These are phyloP conservation scores for Hygrophorus russula DNA, from an alignment of 768 basidiomycete genomes.

Conservation along the genomic window DNA sequence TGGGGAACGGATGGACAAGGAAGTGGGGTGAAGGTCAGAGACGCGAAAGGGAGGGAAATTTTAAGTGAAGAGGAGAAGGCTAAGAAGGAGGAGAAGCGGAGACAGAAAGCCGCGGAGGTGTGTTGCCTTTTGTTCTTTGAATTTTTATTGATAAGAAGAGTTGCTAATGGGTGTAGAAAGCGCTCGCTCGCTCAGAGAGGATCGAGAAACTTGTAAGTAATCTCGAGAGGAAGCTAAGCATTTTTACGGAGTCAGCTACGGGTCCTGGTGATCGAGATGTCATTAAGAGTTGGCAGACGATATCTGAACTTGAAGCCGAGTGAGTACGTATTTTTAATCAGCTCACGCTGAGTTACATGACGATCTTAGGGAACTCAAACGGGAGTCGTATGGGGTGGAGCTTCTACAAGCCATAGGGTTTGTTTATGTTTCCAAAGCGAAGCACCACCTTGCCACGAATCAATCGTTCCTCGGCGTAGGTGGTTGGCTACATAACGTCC, in stretches of 20 bases:
- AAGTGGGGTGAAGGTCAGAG: slow-evolving; percentile 41
- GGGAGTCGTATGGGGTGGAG: slow-evolving; percentile 82
- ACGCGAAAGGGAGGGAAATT: slow-evolving; percentile 40
- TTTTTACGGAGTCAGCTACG: slow-evolving; percentile 78
- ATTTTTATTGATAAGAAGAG: neutral
- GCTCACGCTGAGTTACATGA: neutral
- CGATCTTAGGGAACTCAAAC: slow-evolving; percentile 55
- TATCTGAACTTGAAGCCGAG: slow-evolving; percentile 77
- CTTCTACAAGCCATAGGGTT: slow-evolving; percentile 80
- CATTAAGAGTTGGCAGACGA: slow-evolving; percentile 59
- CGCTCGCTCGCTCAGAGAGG: slow-evolving; percentile 65
- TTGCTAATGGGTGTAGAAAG: slow-evolving; percentile 41
- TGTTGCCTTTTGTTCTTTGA: slow-evolving; percentile 9
- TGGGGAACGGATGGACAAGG: slow-evolving; percentile 19
- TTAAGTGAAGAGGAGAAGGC: slow-evolving; percentile 63
- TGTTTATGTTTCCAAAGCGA: slow-evolving; percentile 73
- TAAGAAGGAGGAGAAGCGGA: slow-evolving; percentile 62
- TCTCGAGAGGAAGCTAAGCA: slow-evolving; percentile 70
- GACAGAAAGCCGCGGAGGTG: slow-evolving; percentile 60
- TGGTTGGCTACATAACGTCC: slow-evolving; percentile 88
- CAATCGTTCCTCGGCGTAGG: slow-evolving; percentile 74
- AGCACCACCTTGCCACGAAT: slow-evolving; percentile 69
- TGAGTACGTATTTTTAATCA: slow-evolving; percentile 25
- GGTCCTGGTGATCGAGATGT: slow-evolving; percentile 63
- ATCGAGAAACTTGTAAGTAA: slow-evolving; percentile 69